Conservation (phyloP, 139 green algal species). For the Closterium sp. region DNA sequence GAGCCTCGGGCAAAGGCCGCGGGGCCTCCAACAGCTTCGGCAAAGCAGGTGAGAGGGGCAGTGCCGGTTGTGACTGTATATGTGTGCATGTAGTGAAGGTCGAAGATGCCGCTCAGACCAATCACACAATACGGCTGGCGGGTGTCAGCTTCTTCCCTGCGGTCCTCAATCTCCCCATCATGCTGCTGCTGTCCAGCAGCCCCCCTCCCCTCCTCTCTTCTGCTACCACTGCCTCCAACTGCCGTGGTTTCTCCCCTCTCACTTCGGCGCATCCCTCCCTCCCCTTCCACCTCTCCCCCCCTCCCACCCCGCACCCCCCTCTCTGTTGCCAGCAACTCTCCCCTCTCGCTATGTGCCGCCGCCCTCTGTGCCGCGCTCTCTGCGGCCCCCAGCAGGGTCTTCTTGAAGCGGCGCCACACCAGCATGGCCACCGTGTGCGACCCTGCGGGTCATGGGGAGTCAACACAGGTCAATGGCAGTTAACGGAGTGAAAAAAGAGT, state of each 20-base stretch:
- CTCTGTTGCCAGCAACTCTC: too few relatives aligned
- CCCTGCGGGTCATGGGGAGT: slow-evolving; percentile 1
- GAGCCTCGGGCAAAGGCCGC: not conserved
- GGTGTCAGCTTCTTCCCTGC: not conserved
- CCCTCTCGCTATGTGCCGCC: too few relatives aligned
- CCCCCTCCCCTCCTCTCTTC: not conserved
- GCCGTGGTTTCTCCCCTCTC: too few relatives aligned
- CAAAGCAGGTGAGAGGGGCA: not conserved
- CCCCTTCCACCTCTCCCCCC: not conserved
- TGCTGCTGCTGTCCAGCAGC: not conserved
- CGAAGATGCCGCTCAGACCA: slow-evolving; percentile 38
- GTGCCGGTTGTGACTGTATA: not conserved
- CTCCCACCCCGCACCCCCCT: not conserved
- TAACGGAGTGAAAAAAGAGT: not conserved
- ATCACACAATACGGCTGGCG: slow-evolving; percentile 41
- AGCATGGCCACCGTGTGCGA: slow-evolving; percentile 46
- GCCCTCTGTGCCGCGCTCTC: too few relatives aligned
- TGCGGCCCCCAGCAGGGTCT: not conserved
- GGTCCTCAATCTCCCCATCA: not conserved
- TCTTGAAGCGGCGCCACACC: slow-evolving; percentile 31
- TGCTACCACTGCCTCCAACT: not conserved
- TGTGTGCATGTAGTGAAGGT: slow-evolving; percentile 33
- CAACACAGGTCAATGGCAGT: not conserved
- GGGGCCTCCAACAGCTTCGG: not conserved
- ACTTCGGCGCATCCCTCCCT: not conserved